Base-by-base conservation (phyloP, 176 grass and related monocot genomes). In the Guadua angustifolia region DNA sequence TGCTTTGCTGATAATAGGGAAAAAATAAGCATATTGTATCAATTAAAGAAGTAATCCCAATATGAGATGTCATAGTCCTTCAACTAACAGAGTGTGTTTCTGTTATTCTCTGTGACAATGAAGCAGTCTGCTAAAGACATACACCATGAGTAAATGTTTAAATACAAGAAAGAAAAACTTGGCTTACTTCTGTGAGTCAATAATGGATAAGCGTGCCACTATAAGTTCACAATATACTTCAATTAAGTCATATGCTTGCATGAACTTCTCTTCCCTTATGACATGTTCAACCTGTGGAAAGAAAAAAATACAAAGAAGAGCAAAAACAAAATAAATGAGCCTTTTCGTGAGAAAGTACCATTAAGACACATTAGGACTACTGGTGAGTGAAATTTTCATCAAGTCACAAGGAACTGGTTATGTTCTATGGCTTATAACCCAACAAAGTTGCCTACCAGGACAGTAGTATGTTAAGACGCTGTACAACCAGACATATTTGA, bases 201-300 rank as follows among this genome's bases (percentile, higher is more conserved):
- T 99, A 73, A 99, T 99, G 58, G 93, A 79, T 57, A 99, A 78
- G 4, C 96, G 96, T 49, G 96, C 91, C 26, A 94, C 83, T 66
- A 99, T 95, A 77, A 99, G 83, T 92, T 99, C 91, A 74, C 96
- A 95, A 52, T 99, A 99, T 65, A 99, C 86, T 66, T 95, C 89
- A 81, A 99, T 88, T 16, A 99, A 68, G 59, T 99, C 96, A 76
- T 99, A 95, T 83, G 96, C 93, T 80, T 90, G 81, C 87, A 89
- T 93, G 71, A 88, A 90, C 77, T 98, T 98, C 80, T 98, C 92
- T 69, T 98, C 95, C 78, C 93, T 93, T 79, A 98, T 98, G 50
- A 95, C 95, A 92, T 98, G 95, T 86, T 99, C 96, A 79, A 99
- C 96, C 96, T 99, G 85, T 32, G 16, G 19, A 7, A 76, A 61